A percentile compares a stretch with the other conserved stretches of the same genome.
Evolutionary conservation across 768 basidiomycete species (phyloP).

Genomic region (Astraeus odoratus): DNA sequence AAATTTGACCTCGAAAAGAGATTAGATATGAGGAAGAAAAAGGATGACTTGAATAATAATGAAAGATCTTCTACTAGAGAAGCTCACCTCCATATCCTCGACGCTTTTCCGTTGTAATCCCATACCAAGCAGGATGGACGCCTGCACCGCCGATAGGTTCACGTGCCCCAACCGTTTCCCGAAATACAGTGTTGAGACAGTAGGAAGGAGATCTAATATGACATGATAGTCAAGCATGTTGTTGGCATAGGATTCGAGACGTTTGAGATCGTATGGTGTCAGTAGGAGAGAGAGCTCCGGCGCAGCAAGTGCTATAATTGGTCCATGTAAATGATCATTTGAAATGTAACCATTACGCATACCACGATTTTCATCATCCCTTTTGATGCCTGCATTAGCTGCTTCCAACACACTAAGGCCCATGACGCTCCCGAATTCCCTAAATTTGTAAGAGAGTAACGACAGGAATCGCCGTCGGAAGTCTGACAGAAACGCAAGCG

Average conservation of each 20-base stretch:
- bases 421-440: slow-evolving; percentile 85
- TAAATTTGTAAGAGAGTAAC: slow-evolving; percentile 89
- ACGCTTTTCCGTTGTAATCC: slow-evolving; percentile 86
- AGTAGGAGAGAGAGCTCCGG: slow-evolving; percentile 56
- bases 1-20: background rate
- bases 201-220: slow-evolving; percentile 85
- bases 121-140: slow-evolving; percentile 82
- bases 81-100: slow-evolving; percentile 78
- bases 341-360: slow-evolving; percentile 1
- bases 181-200: slow-evolving; percentile 78
- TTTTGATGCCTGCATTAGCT: slow-evolving; percentile 54
- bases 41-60: no score
- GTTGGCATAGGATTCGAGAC: slow-evolving; percentile 92
- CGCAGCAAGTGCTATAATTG: slow-evolving; percentile 26
- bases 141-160: slow-evolving; percentile 80
- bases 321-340: slow-evolving; percentile 11
- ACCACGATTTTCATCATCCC: slow-evolving; percentile 37
- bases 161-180: slow-evolving; percentile 60
- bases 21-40: background rate
- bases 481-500: slow-evolving; percentile 42
- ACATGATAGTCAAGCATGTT: slow-evolving; percentile 97
- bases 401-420: slow-evolving; percentile 87
- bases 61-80: background rate
- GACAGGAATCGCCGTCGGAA: slow-evolving; percentile 88
- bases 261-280: slow-evolving; percentile 92